Percentiles rank a stretch among this genome's conserved stretches.
phyloP scores from a whole-genome alignment of 257 asterid species.

The Nicotiana attenuata region DNA sequence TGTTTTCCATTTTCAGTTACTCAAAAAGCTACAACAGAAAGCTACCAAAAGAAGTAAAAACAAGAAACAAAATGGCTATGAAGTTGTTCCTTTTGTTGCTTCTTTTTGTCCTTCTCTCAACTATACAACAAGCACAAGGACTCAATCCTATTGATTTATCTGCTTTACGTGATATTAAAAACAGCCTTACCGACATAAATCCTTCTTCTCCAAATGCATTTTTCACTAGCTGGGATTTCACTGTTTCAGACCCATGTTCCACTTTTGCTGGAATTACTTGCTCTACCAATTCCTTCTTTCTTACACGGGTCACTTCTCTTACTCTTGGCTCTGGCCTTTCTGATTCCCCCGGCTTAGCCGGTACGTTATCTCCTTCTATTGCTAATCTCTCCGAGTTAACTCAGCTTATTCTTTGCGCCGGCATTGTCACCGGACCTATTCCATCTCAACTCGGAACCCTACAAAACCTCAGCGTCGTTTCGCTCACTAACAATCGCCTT shows the following conservation, averaged over 20 bases:
- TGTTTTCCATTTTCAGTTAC: neutral
- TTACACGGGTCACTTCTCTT: constrained; percentile 29
- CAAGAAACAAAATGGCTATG: neutral
- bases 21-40: neutral
- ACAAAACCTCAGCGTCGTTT: constrained; percentile 42
- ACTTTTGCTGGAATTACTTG: constrained; percentile 68
- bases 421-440: constrained; percentile 73
- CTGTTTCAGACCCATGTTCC: constrained; percentile 54
- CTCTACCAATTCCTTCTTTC: constrained; percentile 9
- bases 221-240: constrained; percentile 68
- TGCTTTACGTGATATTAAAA: constrained; percentile 55
- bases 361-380: constrained; percentile 52
- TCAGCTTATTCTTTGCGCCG: constrained; percentile 64
- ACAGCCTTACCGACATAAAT: constrained; percentile 51
- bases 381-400: constrained; percentile 38
- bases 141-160: constrained; percentile 32
- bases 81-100: neutral
- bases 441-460: constrained; percentile 41
- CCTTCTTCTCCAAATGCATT: constrained; percentile 32
- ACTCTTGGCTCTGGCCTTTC: constrained; percentile 68
- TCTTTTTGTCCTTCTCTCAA: neutral
- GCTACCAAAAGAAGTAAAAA: neutral
- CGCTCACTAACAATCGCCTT: constrained; percentile 59
- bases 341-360: constrained; percentile 60
- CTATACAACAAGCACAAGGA: neutral